Evolutionary conservation across 306 rosid species (phyloP), one percentile per base, ranked within the genome.

Genomic region (Coriaria nepalensis): DNA sequence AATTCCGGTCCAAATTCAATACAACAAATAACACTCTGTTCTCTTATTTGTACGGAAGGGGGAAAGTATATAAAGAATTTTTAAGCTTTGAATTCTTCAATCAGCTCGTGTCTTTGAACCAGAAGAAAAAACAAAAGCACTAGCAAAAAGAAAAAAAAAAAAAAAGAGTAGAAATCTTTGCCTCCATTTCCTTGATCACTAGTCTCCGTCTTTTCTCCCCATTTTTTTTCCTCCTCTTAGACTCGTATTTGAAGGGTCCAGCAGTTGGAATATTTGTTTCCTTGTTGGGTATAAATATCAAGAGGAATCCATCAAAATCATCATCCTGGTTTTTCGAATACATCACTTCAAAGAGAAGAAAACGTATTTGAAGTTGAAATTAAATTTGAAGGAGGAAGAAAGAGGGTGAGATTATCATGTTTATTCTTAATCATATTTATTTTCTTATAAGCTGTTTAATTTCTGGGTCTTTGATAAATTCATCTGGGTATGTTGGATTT

Each of bases 11-110:
- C 8, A 15, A 32, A 55, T 0, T 41, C 35, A 43, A 45, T 56
- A 20, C 13, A 38, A 54, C 36, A 37, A 49, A 42, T 47, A 48
- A 33, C 55, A 35, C 55, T 52, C 49, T 4, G 37, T 49, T 7
- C 37, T 42, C 29, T 20, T 1, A 1, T 20, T 20, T 20, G 29
- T 20, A 3, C 3, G 29, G 29, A 20, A 1, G 29, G 29, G 29
- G 29, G 56, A 59, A 8, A 38, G 33, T 33, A n/a, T 29, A 64
- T 46, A 48, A 65, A 36, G 45, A 48, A 7, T 49, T 40, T 62
- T 13, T 61, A 1, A 47, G 60, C 73, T 68, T 83, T 83, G 93
- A 88, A 76, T 64, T 15, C 47, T 37, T 78, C 79, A 68, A 81
- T 56, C 41, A 13, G 6, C 73, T 73, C 78, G 77, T 80, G 93